Base-by-base conservation (phyloP, 805 yeast genomes). In the Metschnikowia corniflorae region DNA sequence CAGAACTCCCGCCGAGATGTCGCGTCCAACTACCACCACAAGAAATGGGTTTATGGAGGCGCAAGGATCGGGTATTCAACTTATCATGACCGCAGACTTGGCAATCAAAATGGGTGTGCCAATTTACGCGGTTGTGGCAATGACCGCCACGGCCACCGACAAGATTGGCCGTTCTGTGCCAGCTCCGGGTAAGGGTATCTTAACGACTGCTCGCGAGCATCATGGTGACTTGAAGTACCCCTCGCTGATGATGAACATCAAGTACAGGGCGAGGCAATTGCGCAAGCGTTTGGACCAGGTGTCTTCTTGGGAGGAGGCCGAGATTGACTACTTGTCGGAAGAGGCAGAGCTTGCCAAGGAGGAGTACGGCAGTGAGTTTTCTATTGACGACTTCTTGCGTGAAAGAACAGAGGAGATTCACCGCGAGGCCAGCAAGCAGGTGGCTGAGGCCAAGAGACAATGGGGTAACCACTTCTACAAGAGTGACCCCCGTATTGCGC, bases 41-140 rank as follows among this genome's bases (percentile, higher is more conserved):
- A 86, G 99, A 77, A 76, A 82, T 53, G 99, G 99, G 54, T 93
- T 93, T 75, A 93, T 93, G 97, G 99, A 93, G 75, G 82, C 98
- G 26, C 99, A 93, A 70, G 99, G 99, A 75, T 79, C 97, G 36
- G 99, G 99, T 80, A 84, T 86, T 53, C 97, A 93, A 74, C 82
- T 93, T 48, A 78, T 93, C 48, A 93, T 93, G 99, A 77, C 80
- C 50, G 98, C 97, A 37, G 87, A 83, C 50, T 72, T 93, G 50
- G 99, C 99, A 25, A 56, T 93, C 51, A 79, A 83, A 61, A 93
- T 93, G 99, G 99, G 99, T 73, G 97, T 94, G 53, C 99, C 99
- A 61, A 86, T 93, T 55, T 86, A 94, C 56, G 98, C 96, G 68
- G 80, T 93, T 46, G 75, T 89, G 53, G 98, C 95, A 37, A 70